A percentile compares a stretch with the other conserved stretches of the same genome.
phyloP scores from a whole-genome alignment of 1,139 yeast species.

The Candida sanyaensis region DNA sequence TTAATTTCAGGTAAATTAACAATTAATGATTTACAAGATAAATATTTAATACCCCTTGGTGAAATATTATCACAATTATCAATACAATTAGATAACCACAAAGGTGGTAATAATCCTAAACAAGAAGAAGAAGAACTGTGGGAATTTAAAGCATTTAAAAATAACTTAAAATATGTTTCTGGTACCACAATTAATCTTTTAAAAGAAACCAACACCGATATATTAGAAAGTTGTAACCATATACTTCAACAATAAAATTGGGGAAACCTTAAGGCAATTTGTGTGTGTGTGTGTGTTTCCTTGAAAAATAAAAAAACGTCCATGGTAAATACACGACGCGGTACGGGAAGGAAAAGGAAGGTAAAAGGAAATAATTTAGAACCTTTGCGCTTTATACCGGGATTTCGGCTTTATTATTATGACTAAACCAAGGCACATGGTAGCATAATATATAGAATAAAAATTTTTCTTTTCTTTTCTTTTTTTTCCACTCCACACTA shows the following conservation, averaged over 20 bases:
- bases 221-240: conserved; percentile 1
- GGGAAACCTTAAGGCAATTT: conserved; percentile 2
- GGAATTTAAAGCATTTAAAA: conserved; percentile 23
- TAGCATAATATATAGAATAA: too few relatives aligned
- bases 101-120: conserved; percentile 3
- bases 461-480: too few relatives aligned
- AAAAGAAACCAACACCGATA: background rate
- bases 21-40: conserved; percentile 14
- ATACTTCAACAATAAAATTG: background rate
- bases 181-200: conserved; percentile 21
- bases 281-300: too few relatives aligned
- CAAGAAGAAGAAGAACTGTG: conserved; percentile 2
- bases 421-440: too few relatives aligned
- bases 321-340: background rate
- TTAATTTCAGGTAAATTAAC: conserved; percentile 10
- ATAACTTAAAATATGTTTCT: conserved; percentile 38
- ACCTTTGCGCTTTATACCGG: too few relatives aligned
- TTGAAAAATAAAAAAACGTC: too few relatives aligned
- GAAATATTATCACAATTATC: conserved; percentile 9
- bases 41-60: conserved; percentile 19
- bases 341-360: background rate
- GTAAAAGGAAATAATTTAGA: too few relatives aligned
- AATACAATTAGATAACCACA: conserved; percentile 5
- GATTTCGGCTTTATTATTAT: too few relatives aligned
- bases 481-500: too few relatives aligned